Conservation (phyloP, 257 asterid genomes). For the Mitragyna speciosa region DNA sequence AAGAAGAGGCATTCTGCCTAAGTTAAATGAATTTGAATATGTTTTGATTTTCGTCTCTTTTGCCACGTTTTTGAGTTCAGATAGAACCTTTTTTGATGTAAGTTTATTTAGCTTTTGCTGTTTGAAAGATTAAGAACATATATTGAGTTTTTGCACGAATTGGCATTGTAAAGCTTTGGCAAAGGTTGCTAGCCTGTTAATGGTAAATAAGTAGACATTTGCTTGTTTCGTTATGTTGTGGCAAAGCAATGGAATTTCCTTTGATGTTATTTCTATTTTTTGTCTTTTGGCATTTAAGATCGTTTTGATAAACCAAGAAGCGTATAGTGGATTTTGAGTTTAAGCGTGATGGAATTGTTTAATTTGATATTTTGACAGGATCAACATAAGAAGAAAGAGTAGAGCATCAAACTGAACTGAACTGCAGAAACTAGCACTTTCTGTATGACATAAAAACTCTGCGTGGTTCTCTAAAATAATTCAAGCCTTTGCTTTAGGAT, state of each 20-base stretch:
- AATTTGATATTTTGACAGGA: neutral
- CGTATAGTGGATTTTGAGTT: neutral
- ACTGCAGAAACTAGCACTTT: neutral
- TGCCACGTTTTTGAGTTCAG: neutral
- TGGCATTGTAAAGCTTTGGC: neutral
- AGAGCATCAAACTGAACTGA: neutral
- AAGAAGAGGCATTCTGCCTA: slow-evolving; percentile 20
- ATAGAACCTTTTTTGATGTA: neutral
- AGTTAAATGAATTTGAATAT: neutral
- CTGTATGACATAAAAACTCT: neutral
- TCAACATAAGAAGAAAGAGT: neutral
- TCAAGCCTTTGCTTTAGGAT: neutral
- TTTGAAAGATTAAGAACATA: neutral
- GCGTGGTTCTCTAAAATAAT: neutral
- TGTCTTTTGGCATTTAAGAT: neutral
- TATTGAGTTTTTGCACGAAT: neutral
- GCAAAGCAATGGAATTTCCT: neutral
- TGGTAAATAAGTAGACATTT: neutral
- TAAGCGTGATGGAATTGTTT: no score
- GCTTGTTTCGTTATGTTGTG: neutral
- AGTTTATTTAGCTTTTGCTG: neutral
- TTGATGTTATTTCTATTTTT: neutral
- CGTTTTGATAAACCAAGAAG: neutral
- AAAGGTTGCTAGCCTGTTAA: no score
- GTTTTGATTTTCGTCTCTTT: neutral